These are phyloP conservation scores for Saturnispora sekii DNA, from an alignment of 805 yeast species.

Conservation along the genomic window DNA sequence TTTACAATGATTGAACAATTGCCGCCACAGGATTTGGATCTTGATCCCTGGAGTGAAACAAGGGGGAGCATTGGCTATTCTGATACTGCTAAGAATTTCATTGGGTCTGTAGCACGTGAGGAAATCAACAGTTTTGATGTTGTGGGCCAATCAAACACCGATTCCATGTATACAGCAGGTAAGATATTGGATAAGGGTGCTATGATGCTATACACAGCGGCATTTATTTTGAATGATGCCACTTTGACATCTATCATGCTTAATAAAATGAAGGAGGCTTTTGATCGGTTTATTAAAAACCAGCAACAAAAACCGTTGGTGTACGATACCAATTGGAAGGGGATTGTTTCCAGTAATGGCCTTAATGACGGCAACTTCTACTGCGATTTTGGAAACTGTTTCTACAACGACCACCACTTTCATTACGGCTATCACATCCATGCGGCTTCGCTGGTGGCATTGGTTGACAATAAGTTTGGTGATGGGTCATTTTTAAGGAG, in stretches of 20 bases:
- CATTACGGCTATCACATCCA: conserved; percentile 79
- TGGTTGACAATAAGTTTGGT: conserved; percentile 44
- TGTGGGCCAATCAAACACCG: conserved; percentile 47
- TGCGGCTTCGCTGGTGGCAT: conserved; percentile 73
- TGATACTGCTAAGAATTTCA: conserved; percentile 30
- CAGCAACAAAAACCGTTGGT: conserved; percentile 61
- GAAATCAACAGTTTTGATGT: conserved; percentile 49
- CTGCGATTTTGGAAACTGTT: conserved; percentile 59
- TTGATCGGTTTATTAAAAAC: conserved; percentile 60
- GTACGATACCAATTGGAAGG: conserved; percentile 75
- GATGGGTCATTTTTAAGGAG: conserved; percentile 39
- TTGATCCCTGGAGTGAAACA: conserved; percentile 52
- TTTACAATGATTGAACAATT: conserved; percentile 22
- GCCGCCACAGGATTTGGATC: conserved; percentile 27
- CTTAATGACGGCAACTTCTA: conserved; percentile 27
- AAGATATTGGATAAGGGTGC: conserved; percentile 87
- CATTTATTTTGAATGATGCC: conserved; percentile 51
- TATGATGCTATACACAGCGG: conserved; percentile 64
- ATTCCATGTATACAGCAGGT: conserved; percentile 88
- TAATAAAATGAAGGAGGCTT: conserved; percentile 53
- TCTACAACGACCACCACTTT: conserved; percentile 81
- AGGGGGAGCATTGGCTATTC: conserved; percentile 28
- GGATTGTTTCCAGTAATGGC: conserved; percentile 63
- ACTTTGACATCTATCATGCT: conserved; percentile 42
- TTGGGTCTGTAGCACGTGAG: conserved; percentile 38